These are phyloP conservation scores for Calophaca sinica DNA, from an alignment of 306 rosid species.

Conservation along the genomic window DNA sequence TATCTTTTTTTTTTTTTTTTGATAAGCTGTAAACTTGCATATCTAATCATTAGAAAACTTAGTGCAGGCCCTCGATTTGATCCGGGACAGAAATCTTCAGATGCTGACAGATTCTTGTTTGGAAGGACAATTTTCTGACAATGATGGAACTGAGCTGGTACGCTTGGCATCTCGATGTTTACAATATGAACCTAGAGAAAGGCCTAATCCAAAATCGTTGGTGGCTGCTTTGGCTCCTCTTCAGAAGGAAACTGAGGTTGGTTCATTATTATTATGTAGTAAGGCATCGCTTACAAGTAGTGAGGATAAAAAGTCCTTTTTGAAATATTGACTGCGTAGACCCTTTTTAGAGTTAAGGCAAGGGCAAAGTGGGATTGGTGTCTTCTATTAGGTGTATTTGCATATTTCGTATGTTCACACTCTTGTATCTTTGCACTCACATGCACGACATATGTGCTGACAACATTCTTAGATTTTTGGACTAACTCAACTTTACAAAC, in stretches of 20 bases:
- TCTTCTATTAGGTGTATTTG: conserved; percentile 19
- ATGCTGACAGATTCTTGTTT: conserved; percentile 87
- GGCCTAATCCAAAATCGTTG: conserved; percentile 77
- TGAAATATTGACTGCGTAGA: conserved; percentile 15
- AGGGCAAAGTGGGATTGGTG: conserved; percentile 4
- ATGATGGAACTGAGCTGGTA: conserved; percentile 79
- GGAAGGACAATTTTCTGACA: conserved; percentile 81
- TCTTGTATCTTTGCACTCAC: conserved; percentile 3
- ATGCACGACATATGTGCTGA: conserved; percentile 1
- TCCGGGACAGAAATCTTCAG: conserved; percentile 80
- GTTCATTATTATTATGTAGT: conserved; percentile 23
- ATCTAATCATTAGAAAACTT: conserved; percentile 39
- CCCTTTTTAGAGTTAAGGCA: conserved; percentile 27
- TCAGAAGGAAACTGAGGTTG: conserved; percentile 87
- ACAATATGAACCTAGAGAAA: conserved; percentile 85
- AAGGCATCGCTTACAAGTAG: conserved; percentile 18
- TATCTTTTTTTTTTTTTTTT: conserved; percentile 25
- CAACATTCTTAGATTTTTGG: background rate
- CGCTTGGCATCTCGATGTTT: conserved; percentile 75
- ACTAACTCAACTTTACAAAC: too few relatives aligned
- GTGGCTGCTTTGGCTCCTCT: conserved; percentile 74
- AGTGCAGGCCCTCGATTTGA: conserved; percentile 81
- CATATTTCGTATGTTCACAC: conserved; percentile 10
- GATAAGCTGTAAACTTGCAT: background rate
- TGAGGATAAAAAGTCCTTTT: background rate